Conservation (phyloP, 371 early-diverging fungal species). For the Umbelopsis sp. region DNA sequence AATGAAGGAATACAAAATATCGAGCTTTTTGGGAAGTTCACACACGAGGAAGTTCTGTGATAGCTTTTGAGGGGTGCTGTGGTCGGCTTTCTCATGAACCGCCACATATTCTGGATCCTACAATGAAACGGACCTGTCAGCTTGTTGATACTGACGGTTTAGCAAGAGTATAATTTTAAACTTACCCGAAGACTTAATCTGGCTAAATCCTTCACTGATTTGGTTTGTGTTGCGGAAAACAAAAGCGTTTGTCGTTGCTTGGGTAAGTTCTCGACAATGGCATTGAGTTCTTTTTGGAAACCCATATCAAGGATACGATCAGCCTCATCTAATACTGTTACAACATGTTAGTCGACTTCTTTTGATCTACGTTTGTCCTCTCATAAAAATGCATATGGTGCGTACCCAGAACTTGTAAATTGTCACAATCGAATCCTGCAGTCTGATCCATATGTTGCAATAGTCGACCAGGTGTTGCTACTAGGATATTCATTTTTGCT, state of each 20-base stretch:
- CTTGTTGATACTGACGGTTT: too few species aligned
- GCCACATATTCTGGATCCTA: conserved; percentile 92
- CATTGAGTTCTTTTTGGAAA: conserved; percentile 93
- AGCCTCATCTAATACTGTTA: conserved; percentile 95
- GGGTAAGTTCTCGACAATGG: conserved; percentile 92
- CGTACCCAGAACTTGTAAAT: conserved; percentile 79
- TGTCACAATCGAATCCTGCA: conserved; percentile 83
- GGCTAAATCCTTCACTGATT: conserved; percentile 92
- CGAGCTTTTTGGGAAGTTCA: conserved; percentile 84
- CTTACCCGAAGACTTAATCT: conserved; percentile 74
- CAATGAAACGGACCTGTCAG: not conserved
- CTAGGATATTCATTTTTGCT: conserved; percentile 90
- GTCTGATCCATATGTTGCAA: conserved; percentile 98
- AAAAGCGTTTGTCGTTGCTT: conserved; percentile 87
- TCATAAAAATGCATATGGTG: not conserved
- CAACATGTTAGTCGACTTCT: not conserved
- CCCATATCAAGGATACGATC: conserved; percentile 96
- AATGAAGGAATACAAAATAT: conserved; percentile 92
- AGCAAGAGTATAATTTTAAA: too few species aligned
- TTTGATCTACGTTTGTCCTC: not conserved
- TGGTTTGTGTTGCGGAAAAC: conserved; percentile 97
- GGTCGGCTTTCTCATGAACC: conserved; percentile 86
- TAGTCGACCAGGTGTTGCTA: conserved; percentile 98
- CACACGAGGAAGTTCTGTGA: conserved; percentile 86
- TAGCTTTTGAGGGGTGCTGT: conserved; percentile 81